Evolutionary conservation across 179 eudicot species (phyloP).

Genomic region (Silene coronaria): DNA sequence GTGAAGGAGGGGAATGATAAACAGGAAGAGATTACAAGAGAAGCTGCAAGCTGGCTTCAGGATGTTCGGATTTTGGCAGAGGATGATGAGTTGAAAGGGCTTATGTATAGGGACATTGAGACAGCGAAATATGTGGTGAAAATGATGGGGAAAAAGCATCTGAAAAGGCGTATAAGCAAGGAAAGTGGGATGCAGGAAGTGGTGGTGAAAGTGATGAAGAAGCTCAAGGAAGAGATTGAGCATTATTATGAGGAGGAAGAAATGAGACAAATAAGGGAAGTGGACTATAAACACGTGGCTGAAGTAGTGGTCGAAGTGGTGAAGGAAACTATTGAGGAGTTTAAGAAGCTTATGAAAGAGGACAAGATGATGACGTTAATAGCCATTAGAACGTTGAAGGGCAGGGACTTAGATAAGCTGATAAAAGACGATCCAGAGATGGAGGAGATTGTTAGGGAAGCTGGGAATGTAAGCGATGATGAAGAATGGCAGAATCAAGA

Average conservation of each 20-base stretch:
- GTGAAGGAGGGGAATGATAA: background rate
- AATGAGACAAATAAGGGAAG: background rate
- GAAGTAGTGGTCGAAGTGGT: background rate
- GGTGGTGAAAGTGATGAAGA: background rate
- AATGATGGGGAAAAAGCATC: background rate
- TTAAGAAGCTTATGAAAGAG: background rate
- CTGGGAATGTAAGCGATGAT: background rate
- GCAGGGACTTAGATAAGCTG: background rate
- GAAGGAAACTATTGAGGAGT: background rate
- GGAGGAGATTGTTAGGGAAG: background rate
- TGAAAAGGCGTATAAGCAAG: background rate
- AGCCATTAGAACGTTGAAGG: background rate
- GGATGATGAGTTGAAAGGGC: background rate
- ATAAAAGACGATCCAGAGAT: background rate
- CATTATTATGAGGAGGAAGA: background rate
- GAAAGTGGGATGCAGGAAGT: background rate
- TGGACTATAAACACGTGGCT: background rate
- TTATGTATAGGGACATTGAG: background rate
- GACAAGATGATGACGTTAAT: background rate
- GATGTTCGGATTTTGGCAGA: background rate
- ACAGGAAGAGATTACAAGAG: constrained; percentile 1
- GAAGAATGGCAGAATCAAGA: background rate
- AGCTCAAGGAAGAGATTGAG: background rate
- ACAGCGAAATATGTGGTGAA: background rate
- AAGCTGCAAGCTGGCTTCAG: background rate